These are phyloP conservation scores for Diplodia mutila DNA, from an alignment of 2,329 filamentous ascomycete species.

Conservation along the genomic window DNA sequence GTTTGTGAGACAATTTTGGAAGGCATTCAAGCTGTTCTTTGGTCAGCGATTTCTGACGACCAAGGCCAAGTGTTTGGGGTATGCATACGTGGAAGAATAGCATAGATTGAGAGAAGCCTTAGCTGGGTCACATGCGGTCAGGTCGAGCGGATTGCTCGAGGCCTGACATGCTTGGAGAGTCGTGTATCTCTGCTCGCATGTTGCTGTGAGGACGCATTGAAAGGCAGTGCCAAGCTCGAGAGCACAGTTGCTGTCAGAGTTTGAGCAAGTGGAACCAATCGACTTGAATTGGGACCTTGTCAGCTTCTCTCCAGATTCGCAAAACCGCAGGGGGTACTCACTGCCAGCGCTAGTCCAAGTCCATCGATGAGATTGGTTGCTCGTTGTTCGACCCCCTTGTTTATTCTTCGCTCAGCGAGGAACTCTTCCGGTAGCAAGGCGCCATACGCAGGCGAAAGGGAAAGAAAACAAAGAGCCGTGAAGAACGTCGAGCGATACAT, in stretches of 20 bases:
- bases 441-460: neutral
- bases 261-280: neutral
- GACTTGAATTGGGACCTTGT: neutral
- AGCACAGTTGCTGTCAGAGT: neutral
- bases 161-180: neutral
- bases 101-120: neutral
- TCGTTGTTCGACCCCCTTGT: neutral
- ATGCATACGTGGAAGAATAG: conserved; percentile 5
- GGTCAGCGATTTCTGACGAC: neutral
- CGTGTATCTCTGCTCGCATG: neutral
- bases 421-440: conserved; percentile 11
- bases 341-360: neutral
- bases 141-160: neutral
- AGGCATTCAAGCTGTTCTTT: neutral
- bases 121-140: neutral
- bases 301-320: neutral
- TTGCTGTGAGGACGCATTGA: conserved; percentile 5
- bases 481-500: conserved; percentile 3
- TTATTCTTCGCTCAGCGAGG: neutral
- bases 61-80: too few relatives aligned
- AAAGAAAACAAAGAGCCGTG: conserved; percentile 2
- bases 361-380: neutral
- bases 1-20: neutral
- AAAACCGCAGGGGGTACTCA: neutral
- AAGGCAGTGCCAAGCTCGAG: neutral